phyloP scores from a whole-genome alignment of 352 stramenopile species.

The Globisporangium heterothallicum region DNA sequence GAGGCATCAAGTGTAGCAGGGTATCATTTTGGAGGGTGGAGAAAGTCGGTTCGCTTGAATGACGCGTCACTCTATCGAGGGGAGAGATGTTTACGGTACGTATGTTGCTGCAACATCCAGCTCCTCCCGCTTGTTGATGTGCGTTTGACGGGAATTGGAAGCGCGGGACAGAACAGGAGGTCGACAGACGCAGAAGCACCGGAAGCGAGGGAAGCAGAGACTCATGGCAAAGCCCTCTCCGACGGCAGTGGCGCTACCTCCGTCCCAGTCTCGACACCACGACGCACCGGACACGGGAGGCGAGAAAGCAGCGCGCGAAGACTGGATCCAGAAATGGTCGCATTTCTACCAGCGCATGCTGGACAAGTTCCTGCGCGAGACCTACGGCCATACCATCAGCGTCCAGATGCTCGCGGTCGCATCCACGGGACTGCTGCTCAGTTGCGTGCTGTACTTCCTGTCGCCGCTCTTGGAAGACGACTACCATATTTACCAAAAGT shows the following conservation, averaged over 20 bases:
- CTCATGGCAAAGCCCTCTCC: too few species aligned
- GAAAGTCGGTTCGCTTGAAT: too few species aligned
- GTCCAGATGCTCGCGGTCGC: conserved; percentile 46
- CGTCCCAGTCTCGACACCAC: too few species aligned
- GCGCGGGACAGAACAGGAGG: too few species aligned
- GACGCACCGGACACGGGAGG: too few species aligned
- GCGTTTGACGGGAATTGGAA: too few species aligned
- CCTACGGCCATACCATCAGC: conserved; percentile 47
- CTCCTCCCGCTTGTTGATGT: conserved; percentile 18
- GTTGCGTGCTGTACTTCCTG: conserved; percentile 46
- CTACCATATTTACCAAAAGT: conserved; percentile 44
- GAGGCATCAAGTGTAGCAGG: too few species aligned
- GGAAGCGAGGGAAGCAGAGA: too few species aligned
- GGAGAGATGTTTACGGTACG: background rate
- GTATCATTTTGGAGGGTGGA: too few species aligned
- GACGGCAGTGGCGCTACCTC: too few species aligned
- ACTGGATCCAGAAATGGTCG: conserved; percentile 13
- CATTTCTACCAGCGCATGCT: conserved; percentile 24
- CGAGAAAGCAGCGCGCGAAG: conserved; percentile 2
- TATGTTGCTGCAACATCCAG: background rate
- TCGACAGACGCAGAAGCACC: too few species aligned
- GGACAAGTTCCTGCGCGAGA: conserved; percentile 40
- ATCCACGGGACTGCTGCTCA: conserved; percentile 45
- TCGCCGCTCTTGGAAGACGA: conserved; percentile 48
- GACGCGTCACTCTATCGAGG: background rate